Conservation (phyloP, 192 early-diverging fungal species). For the Entrophospora sp. region DNA sequence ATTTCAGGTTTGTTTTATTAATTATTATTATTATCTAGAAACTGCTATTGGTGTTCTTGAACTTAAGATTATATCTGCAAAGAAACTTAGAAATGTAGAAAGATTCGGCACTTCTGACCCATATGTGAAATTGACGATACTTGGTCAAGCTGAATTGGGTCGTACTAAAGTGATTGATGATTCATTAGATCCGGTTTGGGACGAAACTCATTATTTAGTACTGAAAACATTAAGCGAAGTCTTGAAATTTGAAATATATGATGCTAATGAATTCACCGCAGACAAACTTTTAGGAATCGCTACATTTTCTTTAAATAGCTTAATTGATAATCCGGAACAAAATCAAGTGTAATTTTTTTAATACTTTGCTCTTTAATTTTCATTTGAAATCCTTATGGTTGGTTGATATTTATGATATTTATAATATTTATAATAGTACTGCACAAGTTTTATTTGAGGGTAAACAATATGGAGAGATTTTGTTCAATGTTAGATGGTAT, state of each 20-base stretch:
- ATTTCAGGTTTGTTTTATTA: neutral
- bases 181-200: constrained; percentile 76
- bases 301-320: constrained; percentile 36
- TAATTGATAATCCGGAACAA: constrained; percentile 33
- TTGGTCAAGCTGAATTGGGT: constrained; percentile 53
- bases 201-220: constrained; percentile 68
- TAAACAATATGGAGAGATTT: constrained; percentile 40
- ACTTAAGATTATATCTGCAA: constrained; percentile 70
- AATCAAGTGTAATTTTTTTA: constrained; percentile 36
- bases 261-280: constrained; percentile 68
- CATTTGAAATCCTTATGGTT: too few species aligned
- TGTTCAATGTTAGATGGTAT: constrained; percentile 29
- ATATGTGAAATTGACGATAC: constrained; percentile 65
- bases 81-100: constrained; percentile 77
- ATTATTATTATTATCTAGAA: constrained; percentile 29
- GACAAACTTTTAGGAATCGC: constrained; percentile 64
- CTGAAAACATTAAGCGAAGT: constrained; percentile 68
- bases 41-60: constrained; percentile 80
- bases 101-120: constrained; percentile 86
- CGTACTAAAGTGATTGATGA: constrained; percentile 61
- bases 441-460: constrained; percentile 16
- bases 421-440: too few species aligned
- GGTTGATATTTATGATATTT: too few species aligned
- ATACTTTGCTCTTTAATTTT: neutral
- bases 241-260: constrained; percentile 70